A percentile compares a stretch with the other conserved stretches of the same genome.
phyloP scores from a whole-genome alignment of 331 rosid species.

The Malus hybrid region DNA sequence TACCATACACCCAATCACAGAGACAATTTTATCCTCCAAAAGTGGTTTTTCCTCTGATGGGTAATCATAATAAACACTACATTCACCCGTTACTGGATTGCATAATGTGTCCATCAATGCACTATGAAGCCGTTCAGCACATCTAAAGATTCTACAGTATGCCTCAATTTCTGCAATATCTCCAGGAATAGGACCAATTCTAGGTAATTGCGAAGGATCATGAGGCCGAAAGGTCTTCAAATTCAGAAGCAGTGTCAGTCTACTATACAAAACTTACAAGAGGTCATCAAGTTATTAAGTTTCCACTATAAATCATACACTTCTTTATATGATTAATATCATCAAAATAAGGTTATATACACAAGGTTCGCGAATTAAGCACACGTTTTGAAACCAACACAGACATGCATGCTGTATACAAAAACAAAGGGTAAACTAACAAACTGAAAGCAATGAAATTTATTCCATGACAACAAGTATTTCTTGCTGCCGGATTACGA shows the following conservation, averaged over 20 bases:
- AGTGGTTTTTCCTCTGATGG: conserved; percentile 53
- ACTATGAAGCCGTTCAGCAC: conserved; percentile 61
- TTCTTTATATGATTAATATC: background rate
- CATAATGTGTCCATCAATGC: conserved; percentile 77
- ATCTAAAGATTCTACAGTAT: conserved; percentile 85
- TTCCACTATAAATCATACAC: background rate
- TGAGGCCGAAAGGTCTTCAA: conserved; percentile 37
- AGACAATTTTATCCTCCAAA: conserved; percentile 82
- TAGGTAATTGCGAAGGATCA: conserved; percentile 36
- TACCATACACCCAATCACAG: conserved; percentile 81
- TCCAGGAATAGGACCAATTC: conserved; percentile 90
- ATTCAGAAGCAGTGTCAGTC: conserved; percentile 23
- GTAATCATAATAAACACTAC: conserved; percentile 66
- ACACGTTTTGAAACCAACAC: background rate
- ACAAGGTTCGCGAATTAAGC: background rate
- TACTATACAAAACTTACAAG: conserved; percentile 1
- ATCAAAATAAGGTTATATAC: background rate
- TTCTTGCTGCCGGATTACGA: background rate
- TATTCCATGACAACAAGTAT: background rate
- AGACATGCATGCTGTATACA: background rate
- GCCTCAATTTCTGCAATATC: conserved; percentile 98
- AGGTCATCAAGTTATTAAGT: conserved; percentile 8
- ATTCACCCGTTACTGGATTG: conserved; percentile 71
- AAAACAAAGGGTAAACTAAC: background rate
- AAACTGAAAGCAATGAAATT: background rate